phyloP scores from a whole-genome alignment of 139 green algal genomes.

The Chlorella sorokiniana region DNA sequence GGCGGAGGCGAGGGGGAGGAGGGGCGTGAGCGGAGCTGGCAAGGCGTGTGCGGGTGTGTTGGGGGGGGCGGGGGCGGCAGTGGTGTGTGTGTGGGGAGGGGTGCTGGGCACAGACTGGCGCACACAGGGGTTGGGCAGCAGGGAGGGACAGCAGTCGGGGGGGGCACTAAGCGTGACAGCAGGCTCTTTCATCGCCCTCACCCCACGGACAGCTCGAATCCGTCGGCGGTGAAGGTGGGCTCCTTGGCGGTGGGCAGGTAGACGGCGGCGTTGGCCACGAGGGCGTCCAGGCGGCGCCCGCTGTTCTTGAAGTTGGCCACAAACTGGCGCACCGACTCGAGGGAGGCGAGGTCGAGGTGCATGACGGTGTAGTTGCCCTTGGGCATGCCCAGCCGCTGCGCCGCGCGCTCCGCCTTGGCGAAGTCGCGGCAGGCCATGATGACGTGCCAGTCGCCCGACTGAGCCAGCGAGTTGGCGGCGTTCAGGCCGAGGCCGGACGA shows the following conservation, averaged over 20 bases:
- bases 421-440: conserved; percentile 85
- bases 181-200: conserved; percentile 4
- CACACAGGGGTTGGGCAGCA: no score
- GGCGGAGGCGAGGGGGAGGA: not conserved
- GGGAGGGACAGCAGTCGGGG: no score
- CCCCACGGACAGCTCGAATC: conserved; percentile 83
- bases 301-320: conserved; percentile 71
- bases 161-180: not conserved
- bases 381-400: conserved; percentile 66
- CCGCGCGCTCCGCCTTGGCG: conserved; percentile 37
- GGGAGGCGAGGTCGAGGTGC: conserved; percentile 85
- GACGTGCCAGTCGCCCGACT: conserved; percentile 84
- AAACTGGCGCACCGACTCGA: conserved; percentile 85
- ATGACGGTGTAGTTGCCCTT: conserved; percentile 76
- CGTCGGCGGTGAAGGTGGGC: conserved; percentile 86
- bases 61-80: no score
- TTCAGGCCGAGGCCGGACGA: conserved; percentile 89
- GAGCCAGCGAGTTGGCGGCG: conserved; percentile 74
- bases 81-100: no score
- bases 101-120: no score
- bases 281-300: conserved; percentile 72
- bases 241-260: conserved; percentile 91
- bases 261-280: conserved; percentile 94
- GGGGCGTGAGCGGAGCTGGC: not conserved
- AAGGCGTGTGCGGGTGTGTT: not conserved